Evolutionary conservation across 257 asterid species (phyloP), one percentile per base, ranked within the genome.

Genomic region (Plantago ovata): DNA sequence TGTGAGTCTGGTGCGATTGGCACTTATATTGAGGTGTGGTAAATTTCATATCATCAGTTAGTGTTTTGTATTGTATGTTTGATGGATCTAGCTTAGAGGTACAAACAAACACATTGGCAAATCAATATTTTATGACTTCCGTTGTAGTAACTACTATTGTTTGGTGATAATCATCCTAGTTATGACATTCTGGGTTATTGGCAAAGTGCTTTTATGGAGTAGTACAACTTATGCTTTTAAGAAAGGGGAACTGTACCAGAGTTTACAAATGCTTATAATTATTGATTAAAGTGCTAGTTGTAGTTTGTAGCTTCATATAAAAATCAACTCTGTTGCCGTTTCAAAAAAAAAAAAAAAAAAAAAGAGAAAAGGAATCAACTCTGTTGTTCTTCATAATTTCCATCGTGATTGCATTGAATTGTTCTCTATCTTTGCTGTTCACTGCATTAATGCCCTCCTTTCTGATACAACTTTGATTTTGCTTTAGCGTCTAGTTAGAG

Each of bases 1-100:
- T 79, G 77, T 14, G 98, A 87, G 63, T 77, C 81, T 53, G 65
- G 74, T 57, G 32, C 91, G 49, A 79, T 88, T 58, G 84, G 86
- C 56, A 53, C 59, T 59, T 93, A 67, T 66, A 82, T 93, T 48
- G 95, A 93, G 95, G 95, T 89, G 40, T 63, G 45, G 22, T 60
- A 24, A 50, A 50, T 36, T 28, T 50, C 18, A 23, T 23, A 23
- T 6, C n/a, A 22, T 22, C 1, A 22, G 9, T 28, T 28, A 28
- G 36, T 36, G 28, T 49, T 49, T 15, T 23, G 18, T 11, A 49
- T 6, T 18, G 22, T 48, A 28, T 28, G 36, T 28, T 28, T 28
- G 36, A 28, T 6, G 3, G 5, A 24, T 24, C 32, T 2, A 2
- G 5, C 5, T 24, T 5, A 24, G 32, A 20, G 36, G 53, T 16